Percentiles rank a stretch among this genome's conserved stretches.
Conservation (phyloP, 768 basidiomycete genomes). For the Lactarius sp. region DNA sequence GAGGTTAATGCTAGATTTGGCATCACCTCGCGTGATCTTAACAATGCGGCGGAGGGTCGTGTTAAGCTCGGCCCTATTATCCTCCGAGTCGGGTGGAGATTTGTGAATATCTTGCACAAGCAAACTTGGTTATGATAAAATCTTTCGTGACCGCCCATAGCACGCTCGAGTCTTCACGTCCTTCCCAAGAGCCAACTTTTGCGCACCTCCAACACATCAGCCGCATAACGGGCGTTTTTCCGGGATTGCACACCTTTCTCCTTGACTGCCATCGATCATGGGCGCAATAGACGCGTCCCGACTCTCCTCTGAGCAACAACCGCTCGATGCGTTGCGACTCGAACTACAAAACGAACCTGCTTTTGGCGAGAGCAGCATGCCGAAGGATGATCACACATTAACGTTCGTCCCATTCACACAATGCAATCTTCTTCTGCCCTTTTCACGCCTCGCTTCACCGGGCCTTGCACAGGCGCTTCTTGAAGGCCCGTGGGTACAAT, state of each 20-base stretch:
- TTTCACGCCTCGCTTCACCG: not conserved
- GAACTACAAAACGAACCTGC: conserved; percentile 14
- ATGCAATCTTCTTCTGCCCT: too few relatives aligned
- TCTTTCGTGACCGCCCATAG: not conserved
- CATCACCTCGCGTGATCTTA: too few relatives aligned
- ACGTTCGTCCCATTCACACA: not conserved
- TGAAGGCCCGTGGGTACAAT: conserved; percentile 67
- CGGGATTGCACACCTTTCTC: not conserved
- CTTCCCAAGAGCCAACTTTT: not conserved
- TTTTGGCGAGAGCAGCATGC: conserved; percentile 10
- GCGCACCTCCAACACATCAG: too few relatives aligned
- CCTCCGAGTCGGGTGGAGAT: too few relatives aligned
- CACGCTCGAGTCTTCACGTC: not conserved
- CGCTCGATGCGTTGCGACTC: conserved; percentile 11
- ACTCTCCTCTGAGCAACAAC: conserved; percentile 12
- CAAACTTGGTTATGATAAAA: not conserved
- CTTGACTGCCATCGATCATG: conserved; percentile 13
- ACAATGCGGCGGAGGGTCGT: too few relatives aligned
- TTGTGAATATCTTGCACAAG: too few relatives aligned
- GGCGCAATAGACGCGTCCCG: conserved; percentile 14
- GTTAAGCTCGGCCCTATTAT: too few relatives aligned
- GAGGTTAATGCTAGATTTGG: too few relatives aligned
- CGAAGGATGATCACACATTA: conserved; percentile 20
- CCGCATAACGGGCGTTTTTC: not conserved
- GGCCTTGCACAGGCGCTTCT: conserved; percentile 53